Evolutionary conservation across 495 filamentous ascomycete species (phyloP).

Genomic region (Aspergillus homomorphus): DNA sequence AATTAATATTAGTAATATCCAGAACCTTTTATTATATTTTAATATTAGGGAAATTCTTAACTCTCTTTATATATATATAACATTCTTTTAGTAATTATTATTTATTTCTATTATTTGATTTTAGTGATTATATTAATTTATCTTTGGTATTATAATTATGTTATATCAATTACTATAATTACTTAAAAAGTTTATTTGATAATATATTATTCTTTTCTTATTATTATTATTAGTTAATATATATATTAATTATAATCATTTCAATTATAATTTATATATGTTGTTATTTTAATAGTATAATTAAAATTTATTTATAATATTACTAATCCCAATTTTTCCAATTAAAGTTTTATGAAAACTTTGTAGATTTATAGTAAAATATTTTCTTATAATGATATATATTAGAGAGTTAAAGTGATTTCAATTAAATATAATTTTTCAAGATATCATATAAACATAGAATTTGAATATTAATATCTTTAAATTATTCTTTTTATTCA

Average conservation of each 20-base stretch:
- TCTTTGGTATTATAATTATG: too few relatives aligned
- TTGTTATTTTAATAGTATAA: neutral
- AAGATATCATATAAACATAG: neutral
- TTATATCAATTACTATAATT: neutral
- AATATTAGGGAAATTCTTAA: too few relatives aligned
- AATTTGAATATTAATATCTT: neutral
- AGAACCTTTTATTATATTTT: too few relatives aligned
- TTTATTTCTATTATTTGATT: too few relatives aligned
- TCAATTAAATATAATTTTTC: neutral
- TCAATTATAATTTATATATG: too few relatives aligned
- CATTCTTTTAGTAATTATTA: too few relatives aligned
- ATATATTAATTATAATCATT: too few relatives aligned
- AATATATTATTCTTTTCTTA: slow-evolving; percentile 2
- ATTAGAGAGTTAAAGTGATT: neutral
- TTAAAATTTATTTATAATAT: neutral
- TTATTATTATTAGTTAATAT: neutral
- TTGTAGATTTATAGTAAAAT: neutral
- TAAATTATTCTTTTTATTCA: neutral
- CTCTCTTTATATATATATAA: too few relatives aligned
- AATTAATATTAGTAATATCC: too few relatives aligned
- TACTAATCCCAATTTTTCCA: neutral
- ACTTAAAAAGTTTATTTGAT: neutral
- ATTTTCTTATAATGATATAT: neutral
- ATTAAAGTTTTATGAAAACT: neutral
- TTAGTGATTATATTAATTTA: too few relatives aligned